Evolutionary conservation across 495 filamentous ascomycete genomes (phyloP), one percentile per base, ranked within the genome.

Genomic region (Neurospora sp.): DNA sequence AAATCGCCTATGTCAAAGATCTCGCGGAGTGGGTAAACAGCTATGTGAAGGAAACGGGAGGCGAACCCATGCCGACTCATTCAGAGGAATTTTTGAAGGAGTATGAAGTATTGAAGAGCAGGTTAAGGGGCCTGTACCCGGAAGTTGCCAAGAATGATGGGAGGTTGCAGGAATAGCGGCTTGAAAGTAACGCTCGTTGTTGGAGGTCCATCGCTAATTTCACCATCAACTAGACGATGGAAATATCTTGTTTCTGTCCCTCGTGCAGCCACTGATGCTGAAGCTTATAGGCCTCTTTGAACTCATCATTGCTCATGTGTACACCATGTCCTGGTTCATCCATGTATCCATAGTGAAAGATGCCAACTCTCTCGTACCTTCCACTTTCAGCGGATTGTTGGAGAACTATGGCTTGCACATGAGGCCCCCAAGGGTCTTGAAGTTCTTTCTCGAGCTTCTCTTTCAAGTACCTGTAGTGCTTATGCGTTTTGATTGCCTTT

Each of bases 21-120:
- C 59, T 91, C 8, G 74, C 89, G 5, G 77, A 76, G 1, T 90
- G 88, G 89, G 80, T 89, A 2, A 91, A 90, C 77, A 11, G 35
- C 7, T 76, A 81, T 10, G 77, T 82, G 12, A 77, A 48, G 27
- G 72, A 73, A 14, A 41, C 54, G 0, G 85, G 82, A 6, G 75
- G 82, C 4, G 41, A 78, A 46, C 72, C 73, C 9, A 76, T 90
- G 69, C 77, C 82, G 70, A 83, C 83, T 0, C 85, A 89, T 76
- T 82, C 85, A 18, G 73, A 82, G 40, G 77, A 77, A 37, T 89
- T 86, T 86, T 48, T 77, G 14, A 31, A 39, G 23, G 72, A 73
- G 18, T 75, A 77, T 62, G 62, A 74, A 37, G 73, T 74, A 27
- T 8, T 75, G 70, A 77, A 77, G 69, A 71, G 35, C 66, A 75